Percentiles rank a stretch among this genome's conserved stretches.
Conservation (phyloP, 225 moss, liverwort and hornwort species). For the Bryoerythrophyllum caledonicum region DNA sequence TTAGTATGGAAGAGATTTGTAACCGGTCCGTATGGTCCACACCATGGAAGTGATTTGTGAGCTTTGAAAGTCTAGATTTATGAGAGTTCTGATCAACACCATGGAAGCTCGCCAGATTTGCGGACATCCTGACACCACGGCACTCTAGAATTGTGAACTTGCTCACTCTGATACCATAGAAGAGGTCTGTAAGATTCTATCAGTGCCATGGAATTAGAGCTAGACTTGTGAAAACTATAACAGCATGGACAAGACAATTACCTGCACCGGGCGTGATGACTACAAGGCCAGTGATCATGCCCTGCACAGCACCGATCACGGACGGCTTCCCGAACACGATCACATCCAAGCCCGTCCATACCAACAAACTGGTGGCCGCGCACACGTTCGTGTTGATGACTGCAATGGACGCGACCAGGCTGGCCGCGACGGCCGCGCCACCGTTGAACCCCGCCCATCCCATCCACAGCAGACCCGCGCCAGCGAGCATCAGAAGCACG, state of each 20-base stretch:
- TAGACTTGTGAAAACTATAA: too few species aligned
- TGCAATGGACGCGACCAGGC: conserved; percentile 39
- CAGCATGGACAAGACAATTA: not conserved
- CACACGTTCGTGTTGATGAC: conserved; percentile 50
- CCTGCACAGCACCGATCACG: conserved; percentile 53
- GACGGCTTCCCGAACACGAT: conserved; percentile 46
- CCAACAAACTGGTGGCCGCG: conserved; percentile 50
- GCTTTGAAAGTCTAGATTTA: too few species aligned
- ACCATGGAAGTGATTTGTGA: too few species aligned
- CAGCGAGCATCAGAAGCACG: conserved; percentile 51
- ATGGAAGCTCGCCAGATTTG: too few species aligned
- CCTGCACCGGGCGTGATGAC: conserved; percentile 55
- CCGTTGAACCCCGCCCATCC: conserved; percentile 64
- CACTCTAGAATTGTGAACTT: too few species aligned
- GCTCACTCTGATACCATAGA: too few species aligned
- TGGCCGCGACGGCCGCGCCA: conserved; percentile 39
- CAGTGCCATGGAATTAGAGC: too few species aligned
- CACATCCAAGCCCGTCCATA: conserved; percentile 49
- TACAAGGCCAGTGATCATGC: conserved; percentile 56
- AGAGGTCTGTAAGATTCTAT: too few species aligned
- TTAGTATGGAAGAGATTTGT: too few species aligned
- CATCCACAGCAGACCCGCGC: conserved; percentile 51
- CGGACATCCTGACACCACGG: too few species aligned
- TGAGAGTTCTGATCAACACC: too few species aligned
- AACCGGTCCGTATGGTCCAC: too few species aligned